Evolutionary conservation across 441 rosid species (phyloP).

Genomic region (Erodium trifolium): DNA sequence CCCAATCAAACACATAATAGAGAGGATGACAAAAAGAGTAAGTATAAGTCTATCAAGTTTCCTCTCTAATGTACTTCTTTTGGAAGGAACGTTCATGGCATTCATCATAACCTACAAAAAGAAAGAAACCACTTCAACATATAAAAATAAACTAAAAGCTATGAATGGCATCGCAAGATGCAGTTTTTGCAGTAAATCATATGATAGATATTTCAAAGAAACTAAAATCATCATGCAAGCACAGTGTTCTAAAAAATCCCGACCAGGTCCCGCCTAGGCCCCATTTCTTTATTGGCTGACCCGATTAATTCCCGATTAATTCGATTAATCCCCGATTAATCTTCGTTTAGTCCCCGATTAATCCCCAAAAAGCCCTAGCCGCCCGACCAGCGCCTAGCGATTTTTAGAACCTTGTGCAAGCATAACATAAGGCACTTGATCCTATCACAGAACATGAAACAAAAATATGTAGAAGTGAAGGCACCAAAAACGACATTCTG

Average conservation of each 20-base stretch:
- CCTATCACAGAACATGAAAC: slow-evolving; percentile 2
- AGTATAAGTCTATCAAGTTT: slow-evolving; percentile 98
- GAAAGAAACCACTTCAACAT: slow-evolving; percentile 14
- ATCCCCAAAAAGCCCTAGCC: too few relatives aligned
- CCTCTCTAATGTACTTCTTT: slow-evolving; percentile 97
- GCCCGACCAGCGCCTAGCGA: too few relatives aligned
- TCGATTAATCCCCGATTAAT: too few relatives aligned
- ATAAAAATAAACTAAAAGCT: slow-evolving; percentile 9
- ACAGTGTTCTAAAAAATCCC: too few relatives aligned
- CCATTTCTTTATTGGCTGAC: too few relatives aligned
- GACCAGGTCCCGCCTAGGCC: too few relatives aligned
- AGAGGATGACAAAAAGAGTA: slow-evolving; percentile 73
- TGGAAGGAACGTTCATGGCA: slow-evolving; percentile 97
- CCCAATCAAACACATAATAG: slow-evolving; percentile 78
- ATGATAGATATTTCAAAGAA: not conserved
- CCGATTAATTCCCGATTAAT: too few relatives aligned
- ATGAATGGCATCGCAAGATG: not conserved
- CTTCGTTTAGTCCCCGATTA: too few relatives aligned
- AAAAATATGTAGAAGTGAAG: slow-evolving; percentile 2
- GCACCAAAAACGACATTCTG: not conserved
- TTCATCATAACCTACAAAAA: slow-evolving; percentile 95
- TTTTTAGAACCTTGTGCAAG: too few relatives aligned
- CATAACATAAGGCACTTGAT: not conserved
- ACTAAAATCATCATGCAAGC: not conserved
- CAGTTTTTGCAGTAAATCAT: not conserved